Base-by-base conservation (phyloP, 2,329 filamentous ascomycete genomes). In the Neobulgaria alba region DNA sequence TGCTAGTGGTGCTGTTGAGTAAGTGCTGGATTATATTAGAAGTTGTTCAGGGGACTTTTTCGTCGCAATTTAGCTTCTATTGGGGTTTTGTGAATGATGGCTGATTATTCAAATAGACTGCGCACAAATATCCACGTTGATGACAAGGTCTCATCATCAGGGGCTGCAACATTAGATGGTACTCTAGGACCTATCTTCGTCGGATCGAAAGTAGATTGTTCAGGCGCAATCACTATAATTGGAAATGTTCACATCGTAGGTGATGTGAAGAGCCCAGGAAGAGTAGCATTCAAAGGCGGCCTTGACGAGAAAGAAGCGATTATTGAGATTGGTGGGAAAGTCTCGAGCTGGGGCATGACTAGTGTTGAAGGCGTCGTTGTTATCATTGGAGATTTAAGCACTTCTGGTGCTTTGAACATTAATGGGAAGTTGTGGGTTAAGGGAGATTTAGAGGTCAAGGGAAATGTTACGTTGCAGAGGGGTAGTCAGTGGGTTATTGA, bases 401-500 rank as follows among this genome's bases (percentile, higher is more conserved):
- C 47, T 3, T 47, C 17, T 1, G 42, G 42, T 2, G 33, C 33
- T 16, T 21, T 55, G 12, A 49, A 26, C 4, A 23, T 56, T 3
- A 47, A 46, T 18, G 53, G 53, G 1, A 42, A 36, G 7, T 20
- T 56, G 29, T 38, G 43, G 30, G 46, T 54, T 1, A 41, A 40
- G 29, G 51, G 52, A 3, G 43, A 56, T 41, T 41, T 55, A n/a
- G 47, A 48, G 10, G 47, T 50, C 2, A 41, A 47, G 23, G 52
- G 52, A 3, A 39, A 39, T 20, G 43, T 54, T 0, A 44, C 31
- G 19, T 30, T 56, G 21, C 20, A 33, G 21, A 42, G 43, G 18
- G 48, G 52, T 1, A 40, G 44, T 9, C 30, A 44, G 15, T 33
- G 54, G 18, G 42, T 46, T 33, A 48, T 55, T 8, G 42, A 50